These are phyloP conservation scores for Ceratocystis variospora DNA, from an alignment of 2,329 filamentous ascomycete species.

Conservation along the genomic window DNA sequence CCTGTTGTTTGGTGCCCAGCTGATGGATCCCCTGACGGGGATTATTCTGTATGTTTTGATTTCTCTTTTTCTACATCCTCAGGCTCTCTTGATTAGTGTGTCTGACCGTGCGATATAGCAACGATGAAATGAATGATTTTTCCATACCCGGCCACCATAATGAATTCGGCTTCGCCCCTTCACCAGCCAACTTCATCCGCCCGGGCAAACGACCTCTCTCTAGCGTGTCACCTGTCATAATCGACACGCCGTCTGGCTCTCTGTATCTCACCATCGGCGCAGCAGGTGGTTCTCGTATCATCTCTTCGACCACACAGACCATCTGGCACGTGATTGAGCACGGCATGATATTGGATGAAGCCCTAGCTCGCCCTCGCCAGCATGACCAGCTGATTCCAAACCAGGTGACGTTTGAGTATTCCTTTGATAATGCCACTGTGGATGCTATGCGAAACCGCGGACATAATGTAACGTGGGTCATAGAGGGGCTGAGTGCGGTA, in stretches of 20 bases:
- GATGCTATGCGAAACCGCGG: constrained; percentile 49
- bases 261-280: constrained; percentile 60
- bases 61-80: neutral
- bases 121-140: constrained; percentile 66
- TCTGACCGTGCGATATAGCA: constrained; percentile 26
- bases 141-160: constrained; percentile 66
- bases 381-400: constrained; percentile 77
- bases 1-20: constrained; percentile 63
- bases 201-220: constrained; percentile 71
- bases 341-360: constrained; percentile 42
- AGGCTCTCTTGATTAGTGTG: constrained; percentile 16
- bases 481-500: constrained; percentile 49
- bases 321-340: constrained; percentile 60
- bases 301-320: constrained; percentile 62
- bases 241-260: constrained; percentile 45
- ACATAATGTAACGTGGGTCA: constrained; percentile 59
- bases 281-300: constrained; percentile 71
- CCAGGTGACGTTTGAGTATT: constrained; percentile 50
- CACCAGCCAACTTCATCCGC: constrained; percentile 65
- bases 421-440: constrained; percentile 51
- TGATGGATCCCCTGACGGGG: constrained; percentile 71
- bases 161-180: constrained; percentile 73
- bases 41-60: constrained; percentile 48
- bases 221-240: constrained; percentile 67
- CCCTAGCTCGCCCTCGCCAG: constrained; percentile 52